Conservation (phyloP, 2,329 filamentous ascomycete genomes). For the Fusarium sp. region DNA sequence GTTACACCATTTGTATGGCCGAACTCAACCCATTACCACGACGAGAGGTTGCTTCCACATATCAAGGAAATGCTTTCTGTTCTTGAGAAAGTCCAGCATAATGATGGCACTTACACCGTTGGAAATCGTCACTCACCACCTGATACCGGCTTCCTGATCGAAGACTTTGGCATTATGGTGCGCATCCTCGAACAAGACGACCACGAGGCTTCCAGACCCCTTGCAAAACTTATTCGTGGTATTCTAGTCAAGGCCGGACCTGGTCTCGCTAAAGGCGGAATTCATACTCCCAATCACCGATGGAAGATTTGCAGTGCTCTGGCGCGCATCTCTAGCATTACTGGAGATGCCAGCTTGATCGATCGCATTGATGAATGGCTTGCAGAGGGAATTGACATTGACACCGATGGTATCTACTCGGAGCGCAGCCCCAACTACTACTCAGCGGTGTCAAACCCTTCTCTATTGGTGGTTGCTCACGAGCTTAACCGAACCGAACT, state of each 20-base stretch:
- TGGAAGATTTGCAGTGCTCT: conserved; percentile 26
- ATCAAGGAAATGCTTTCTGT: conserved; percentile 13
- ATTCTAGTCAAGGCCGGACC: conserved; percentile 9
- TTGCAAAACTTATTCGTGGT: not conserved
- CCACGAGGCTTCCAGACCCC: not conserved
- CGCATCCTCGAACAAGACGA: conserved; percentile 13
- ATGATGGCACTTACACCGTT: conserved; percentile 9
- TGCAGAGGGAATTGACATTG: conserved; percentile 16
- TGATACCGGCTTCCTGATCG: conserved; percentile 17
- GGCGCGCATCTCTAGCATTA: conserved; percentile 13
- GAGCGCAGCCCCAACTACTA: conserved; percentile 18
- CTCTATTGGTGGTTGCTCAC: not conserved
- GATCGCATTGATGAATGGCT: conserved; percentile 19
- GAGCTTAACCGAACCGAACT: conserved; percentile 8
- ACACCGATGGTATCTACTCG: conserved; percentile 16
- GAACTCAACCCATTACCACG: conserved; percentile 13
- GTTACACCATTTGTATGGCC: conserved; percentile 15
- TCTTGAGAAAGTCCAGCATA: not conserved
- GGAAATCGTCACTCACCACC: conserved; percentile 20
- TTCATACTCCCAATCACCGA: conserved; percentile 14
- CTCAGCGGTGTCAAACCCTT: conserved; percentile 17
- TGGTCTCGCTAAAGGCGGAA: conserved; percentile 10
- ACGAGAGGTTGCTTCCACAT: not conserved
- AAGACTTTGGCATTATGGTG: conserved; percentile 21
- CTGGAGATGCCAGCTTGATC: not conserved